Percentiles rank a stretch among this genome's conserved stretches.
These are phyloP conservation scores for Zygotorulaspora mrakii DNA, from an alignment of 1,139 yeast species.

Conservation along the genomic window DNA sequence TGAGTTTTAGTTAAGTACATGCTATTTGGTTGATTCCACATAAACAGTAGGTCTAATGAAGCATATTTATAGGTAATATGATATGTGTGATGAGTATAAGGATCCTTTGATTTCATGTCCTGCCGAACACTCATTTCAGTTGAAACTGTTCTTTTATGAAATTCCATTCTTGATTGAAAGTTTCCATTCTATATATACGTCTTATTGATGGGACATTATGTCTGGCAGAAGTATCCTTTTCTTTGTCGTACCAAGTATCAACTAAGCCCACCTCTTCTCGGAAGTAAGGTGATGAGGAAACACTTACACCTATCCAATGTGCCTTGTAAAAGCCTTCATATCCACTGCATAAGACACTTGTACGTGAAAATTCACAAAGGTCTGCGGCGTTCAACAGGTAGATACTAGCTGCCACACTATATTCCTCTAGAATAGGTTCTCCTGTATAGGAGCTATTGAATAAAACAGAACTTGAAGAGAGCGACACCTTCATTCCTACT, in stretches of 20 bases:
- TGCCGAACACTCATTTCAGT: neutral
- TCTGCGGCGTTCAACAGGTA: slow-evolving; percentile 63
- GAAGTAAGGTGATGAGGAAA: slow-evolving; percentile 11
- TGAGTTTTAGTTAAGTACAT: slow-evolving; percentile 5
- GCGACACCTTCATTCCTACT: slow-evolving; percentile 59
- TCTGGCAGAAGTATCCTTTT: slow-evolving; percentile 29
- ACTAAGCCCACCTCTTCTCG: slow-evolving; percentile 26
- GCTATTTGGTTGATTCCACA: too few relatives aligned
- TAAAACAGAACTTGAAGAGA: slow-evolving; percentile 57
- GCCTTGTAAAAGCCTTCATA: slow-evolving; percentile 79
- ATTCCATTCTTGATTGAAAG: slow-evolving; percentile 32
- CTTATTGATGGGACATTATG: slow-evolving; percentile 35
- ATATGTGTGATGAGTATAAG: neutral
- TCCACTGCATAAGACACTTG: slow-evolving; percentile 63
- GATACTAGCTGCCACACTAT: slow-evolving; percentile 70
- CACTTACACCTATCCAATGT: slow-evolving; percentile 76
- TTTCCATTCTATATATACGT: slow-evolving; percentile 28
- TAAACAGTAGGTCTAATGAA: too few relatives aligned
- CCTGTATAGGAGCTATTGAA: slow-evolving; percentile 51
- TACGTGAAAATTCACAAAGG: slow-evolving; percentile 54
- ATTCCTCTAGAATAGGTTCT: slow-evolving; percentile 68
- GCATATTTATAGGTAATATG: too few relatives aligned
- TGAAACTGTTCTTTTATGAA: slow-evolving; percentile 19
- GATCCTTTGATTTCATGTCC: too few relatives aligned
- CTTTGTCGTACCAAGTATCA: slow-evolving; percentile 33